These are phyloP conservation scores for Lasiosphaeria ovina DNA, from an alignment of 495 filamentous ascomycete species.

Conservation along the genomic window DNA sequence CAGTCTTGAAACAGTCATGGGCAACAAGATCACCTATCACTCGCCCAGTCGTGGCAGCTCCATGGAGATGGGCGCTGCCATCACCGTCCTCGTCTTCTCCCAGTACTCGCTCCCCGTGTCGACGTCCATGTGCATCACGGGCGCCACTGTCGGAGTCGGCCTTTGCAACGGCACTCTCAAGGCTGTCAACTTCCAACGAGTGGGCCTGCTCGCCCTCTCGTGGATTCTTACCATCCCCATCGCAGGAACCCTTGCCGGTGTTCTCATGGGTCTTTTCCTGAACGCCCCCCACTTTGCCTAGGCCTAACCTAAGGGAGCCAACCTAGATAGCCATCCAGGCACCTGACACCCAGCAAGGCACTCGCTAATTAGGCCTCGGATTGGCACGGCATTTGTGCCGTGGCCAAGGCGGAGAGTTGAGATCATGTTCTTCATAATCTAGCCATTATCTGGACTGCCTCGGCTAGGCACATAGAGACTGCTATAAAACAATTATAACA, in stretches of 20 bases:
- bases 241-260: conserved; percentile 55
- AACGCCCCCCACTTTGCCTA: conserved; percentile 49
- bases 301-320: no score
- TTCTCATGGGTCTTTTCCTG: conserved; percentile 57
- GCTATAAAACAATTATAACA: no score
- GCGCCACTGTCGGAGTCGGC: conserved; percentile 62
- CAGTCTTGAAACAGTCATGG: conserved; percentile 39
- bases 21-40: conserved; percentile 68
- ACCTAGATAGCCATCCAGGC: no score
- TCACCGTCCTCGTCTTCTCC: conserved; percentile 55
- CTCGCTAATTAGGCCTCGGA: no score
- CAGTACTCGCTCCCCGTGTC: conserved; percentile 52
- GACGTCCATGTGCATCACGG: conserved; percentile 62
- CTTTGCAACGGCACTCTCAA: conserved; percentile 58
- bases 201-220: conserved; percentile 53
- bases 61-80: conserved; percentile 67
- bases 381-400: no score
- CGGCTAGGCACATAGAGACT: no score
- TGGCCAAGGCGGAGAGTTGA: no score
- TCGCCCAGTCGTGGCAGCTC: conserved; percentile 62
- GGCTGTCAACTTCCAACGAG: conserved; percentile 60
- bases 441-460: no score
- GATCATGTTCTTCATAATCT: no score
- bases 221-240: conserved; percentile 62
- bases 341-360: no score